Conservation (phyloP, 352 stramenopile genomes). For the Elongisporangium anandrum region DNA sequence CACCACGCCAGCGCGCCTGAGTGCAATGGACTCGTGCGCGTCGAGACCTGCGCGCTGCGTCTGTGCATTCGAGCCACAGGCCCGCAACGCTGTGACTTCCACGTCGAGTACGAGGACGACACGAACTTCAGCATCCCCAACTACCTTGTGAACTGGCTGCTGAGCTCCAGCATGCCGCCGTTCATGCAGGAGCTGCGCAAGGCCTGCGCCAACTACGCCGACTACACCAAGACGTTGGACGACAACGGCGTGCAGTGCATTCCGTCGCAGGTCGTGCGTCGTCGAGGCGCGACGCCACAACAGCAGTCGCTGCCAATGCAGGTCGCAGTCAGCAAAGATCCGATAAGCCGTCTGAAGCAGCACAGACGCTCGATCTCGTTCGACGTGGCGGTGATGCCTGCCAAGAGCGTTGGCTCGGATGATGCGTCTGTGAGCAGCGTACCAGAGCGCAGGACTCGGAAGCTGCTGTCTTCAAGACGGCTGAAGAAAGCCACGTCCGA, state of each 20-base stretch:
- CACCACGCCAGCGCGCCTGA: conserved; percentile 44
- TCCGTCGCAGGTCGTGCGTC: conserved; percentile 47
- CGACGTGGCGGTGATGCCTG: neutral
- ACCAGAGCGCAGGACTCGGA: neutral
- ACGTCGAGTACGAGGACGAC: conserved; percentile 76
- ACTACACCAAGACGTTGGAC: conserved; percentile 37
- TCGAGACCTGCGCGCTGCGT: conserved; percentile 57
- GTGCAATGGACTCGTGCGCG: conserved; percentile 35
- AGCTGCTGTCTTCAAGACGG: neutral
- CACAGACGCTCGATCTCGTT: neutral
- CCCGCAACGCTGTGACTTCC: conserved; percentile 60
- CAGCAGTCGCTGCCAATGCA: conserved; percentile 5
- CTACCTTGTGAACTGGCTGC: conserved; percentile 53
- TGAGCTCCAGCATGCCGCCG: conserved; percentile 44
- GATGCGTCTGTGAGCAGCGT: conserved; percentile 5
- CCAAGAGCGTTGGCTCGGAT: neutral
- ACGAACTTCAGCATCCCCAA: conserved; percentile 76
- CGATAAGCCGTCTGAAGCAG: neutral
- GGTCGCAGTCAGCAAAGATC: neutral
- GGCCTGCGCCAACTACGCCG: conserved; percentile 52
- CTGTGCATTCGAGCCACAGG: conserved; percentile 58
- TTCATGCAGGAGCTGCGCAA: conserved; percentile 62
- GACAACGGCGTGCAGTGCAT: conserved; percentile 34
- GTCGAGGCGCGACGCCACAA: conserved; percentile 12
- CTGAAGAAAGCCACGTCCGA: conserved; percentile 28